Percentiles rank a stretch among this genome's conserved stretches.
Conservation (phyloP, 805 yeast species). For the Wickerhamomyces chaumierensis region DNA sequence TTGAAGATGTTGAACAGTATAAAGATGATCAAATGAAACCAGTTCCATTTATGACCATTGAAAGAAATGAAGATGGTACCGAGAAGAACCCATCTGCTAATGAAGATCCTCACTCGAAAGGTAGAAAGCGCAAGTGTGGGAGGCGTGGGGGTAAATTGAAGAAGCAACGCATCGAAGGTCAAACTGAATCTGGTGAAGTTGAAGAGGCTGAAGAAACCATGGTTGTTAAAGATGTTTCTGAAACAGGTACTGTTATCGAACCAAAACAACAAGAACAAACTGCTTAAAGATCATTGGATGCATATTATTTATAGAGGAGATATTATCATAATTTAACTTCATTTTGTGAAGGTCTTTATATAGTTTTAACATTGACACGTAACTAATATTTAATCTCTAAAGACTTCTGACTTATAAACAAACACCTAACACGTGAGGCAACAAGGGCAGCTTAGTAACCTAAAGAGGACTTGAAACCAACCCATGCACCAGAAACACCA, state of each 20-base stretch:
- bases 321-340: too few species aligned
- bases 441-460: conserved; percentile 2
- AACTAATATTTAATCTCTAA: background rate
- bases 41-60: background rate
- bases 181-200: background rate
- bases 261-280: background rate
- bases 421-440: background rate
- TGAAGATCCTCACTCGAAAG: conserved; percentile 2
- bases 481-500: conserved; percentile 89
- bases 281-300: background rate
- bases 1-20: conserved; percentile 12
- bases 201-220: too few species aligned
- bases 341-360: too few species aligned
- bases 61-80: background rate
- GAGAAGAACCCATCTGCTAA: background rate
- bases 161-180: background rate
- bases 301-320: too few species aligned
- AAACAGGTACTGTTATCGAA: too few species aligned
- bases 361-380: background rate
- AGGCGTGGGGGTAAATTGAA: background rate
- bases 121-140: conserved; percentile 10
- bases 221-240: too few species aligned
- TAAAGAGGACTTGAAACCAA: conserved; percentile 50
- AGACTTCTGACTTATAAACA: background rate
- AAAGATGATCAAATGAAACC: background rate